Conservation (phyloP, 768 basidiomycete species). For the Arthromyces matolae region DNA sequence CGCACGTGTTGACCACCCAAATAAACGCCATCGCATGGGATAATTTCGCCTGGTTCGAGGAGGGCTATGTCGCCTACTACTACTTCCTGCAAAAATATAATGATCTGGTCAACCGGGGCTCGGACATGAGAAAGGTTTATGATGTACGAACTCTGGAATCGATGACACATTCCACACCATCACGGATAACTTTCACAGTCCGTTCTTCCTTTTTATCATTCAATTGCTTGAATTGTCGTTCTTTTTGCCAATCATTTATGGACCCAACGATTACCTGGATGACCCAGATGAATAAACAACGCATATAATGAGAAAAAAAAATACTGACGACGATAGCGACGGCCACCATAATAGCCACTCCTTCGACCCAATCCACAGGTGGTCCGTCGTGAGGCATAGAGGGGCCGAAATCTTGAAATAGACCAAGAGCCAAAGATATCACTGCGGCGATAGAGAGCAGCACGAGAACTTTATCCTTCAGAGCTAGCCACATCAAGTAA, state of each 20-base stretch:
- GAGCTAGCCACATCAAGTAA: conserved; percentile 77
- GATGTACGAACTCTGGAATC: conserved; percentile 65
- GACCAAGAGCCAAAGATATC: conserved; percentile 87
- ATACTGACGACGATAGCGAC: conserved; percentile 66
- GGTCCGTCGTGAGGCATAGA: conserved; percentile 56
- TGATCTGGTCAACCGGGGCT: conserved; percentile 15
- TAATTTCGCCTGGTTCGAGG: conserved; percentile 91
- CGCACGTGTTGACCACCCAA: conserved; percentile 88
- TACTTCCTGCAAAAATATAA: conserved; percentile 58
- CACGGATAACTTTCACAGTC: conserved; percentile 77
- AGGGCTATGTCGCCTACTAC: conserved; percentile 92
- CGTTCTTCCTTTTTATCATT: conserved; percentile 97
- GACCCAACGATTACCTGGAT: conserved; percentile 83
- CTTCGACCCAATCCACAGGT: conserved; percentile 96
- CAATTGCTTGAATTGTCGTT: conserved; percentile 87
- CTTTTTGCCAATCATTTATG: conserved; percentile 97
- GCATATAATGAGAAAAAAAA: background rate
- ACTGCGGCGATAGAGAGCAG: conserved; percentile 89
- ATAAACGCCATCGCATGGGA: conserved; percentile 96
- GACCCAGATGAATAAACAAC: background rate
- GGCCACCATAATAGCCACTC: conserved; percentile 76
- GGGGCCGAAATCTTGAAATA: conserved; percentile 91
- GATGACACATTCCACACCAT: conserved; percentile 64
- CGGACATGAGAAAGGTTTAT: background rate
- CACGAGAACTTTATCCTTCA: conserved; percentile 89